These are phyloP conservation scores for Verticillium alfalfae DNA, from an alignment of 2,329 filamentous ascomycete genomes.

Conservation along the genomic window DNA sequence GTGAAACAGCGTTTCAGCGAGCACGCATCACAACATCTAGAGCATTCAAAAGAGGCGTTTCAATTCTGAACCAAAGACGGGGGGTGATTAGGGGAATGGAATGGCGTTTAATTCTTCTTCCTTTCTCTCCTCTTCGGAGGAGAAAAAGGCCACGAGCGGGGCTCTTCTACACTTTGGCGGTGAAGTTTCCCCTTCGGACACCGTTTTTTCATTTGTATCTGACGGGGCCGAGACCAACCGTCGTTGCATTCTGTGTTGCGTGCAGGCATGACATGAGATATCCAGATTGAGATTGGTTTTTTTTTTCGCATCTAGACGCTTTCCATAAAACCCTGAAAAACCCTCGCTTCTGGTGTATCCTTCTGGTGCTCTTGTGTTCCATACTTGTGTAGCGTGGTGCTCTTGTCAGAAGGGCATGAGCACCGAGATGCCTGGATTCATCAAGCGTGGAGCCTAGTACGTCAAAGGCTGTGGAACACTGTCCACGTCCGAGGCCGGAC, in stretches of 20 bases:
- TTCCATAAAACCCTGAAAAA: neutral
- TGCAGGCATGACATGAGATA: neutral
- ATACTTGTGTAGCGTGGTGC: neutral
- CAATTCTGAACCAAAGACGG: neutral
- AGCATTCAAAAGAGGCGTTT: neutral
- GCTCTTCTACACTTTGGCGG: neutral
- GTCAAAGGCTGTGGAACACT: too few relatives aligned
- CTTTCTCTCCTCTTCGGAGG: neutral
- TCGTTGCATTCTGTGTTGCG: neutral
- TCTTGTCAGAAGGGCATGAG: neutral
- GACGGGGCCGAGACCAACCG: neutral
- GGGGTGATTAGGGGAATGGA: neutral
- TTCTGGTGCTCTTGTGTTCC: neutral
- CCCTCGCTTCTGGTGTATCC: neutral
- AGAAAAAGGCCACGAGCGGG: neutral
- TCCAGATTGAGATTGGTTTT: neutral
- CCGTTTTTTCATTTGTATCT: neutral
- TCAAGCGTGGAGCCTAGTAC: too few relatives aligned
- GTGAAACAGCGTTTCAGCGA: too few relatives aligned
- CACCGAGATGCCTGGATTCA: too few relatives aligned
- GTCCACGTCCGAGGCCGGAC: neutral
- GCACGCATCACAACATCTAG: neutral
- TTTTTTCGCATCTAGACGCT: neutral
- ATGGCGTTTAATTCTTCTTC: neutral
- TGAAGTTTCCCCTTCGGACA: neutral